Base-by-base conservation (phyloP, 2,329 filamentous ascomycete species). In the Fusarium clavum region DNA sequence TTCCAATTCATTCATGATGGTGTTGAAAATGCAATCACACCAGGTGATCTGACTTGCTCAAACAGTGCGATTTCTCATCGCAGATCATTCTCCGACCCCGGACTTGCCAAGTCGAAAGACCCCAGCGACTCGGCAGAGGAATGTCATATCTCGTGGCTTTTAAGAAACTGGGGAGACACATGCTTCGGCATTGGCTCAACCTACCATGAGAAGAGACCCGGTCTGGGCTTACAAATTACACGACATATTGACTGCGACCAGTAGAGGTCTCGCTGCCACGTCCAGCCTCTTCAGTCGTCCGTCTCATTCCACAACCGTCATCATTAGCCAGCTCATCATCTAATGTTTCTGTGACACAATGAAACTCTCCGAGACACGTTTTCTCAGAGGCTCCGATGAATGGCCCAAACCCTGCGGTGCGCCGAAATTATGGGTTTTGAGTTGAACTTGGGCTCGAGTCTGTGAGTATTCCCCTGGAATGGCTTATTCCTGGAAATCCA, bases 311-410 rank as follows among this genome's bases (percentile, higher is more conserved):
- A 51, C 18, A 25, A 69, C 45, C 61, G 61, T 67, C 67, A 68
- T 72, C 61, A 69, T 73, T 58, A 65, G 70, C 72, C 70, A 75
- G 53, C 72, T 70, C 70, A 75, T 71, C 66, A 54, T 55, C 30
- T 22, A 43, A 22, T 47, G 49, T 62, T 58, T 63, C 60, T 57
- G 57, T 74, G 62, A 61, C 68, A 73, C 54, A 61, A 71, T 64
- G 32, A 56, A 66, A 45, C 56, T 38, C 60, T 38, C 60, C 30
- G 29, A 30, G 45, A 61, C 69, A 75, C 66, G 70, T 74, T 74
- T 58, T 68, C 52, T 54, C 44, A 57, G n/a, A 45, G 46, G 48
- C 56, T 46, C 45, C 48, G 32, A 32, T 72, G 68, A 72, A 72
- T 72, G 72, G 70, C 44, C 60, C 38, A 27, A 43, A 27, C 22